Evolutionary conservation across 768 basidiomycete species (phyloP), one percentile per base, ranked within the genome.

Genomic region (Cystobasidium ongulense): DNA sequence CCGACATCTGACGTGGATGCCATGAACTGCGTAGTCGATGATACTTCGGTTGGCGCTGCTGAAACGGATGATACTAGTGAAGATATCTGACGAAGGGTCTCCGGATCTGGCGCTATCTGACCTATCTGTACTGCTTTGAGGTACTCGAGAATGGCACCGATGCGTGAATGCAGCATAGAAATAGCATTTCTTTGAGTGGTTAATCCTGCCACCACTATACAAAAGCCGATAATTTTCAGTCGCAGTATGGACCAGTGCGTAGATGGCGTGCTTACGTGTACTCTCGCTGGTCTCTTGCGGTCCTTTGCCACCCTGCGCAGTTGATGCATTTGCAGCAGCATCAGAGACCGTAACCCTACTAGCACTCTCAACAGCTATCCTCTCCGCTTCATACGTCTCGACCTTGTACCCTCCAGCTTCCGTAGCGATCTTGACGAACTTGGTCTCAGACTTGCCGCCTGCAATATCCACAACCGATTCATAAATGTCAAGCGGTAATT

Each of bases 321-420:
- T 13, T 33, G 33, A 41, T 31, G 35, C 25, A 15, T 27, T 43
- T 1, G 39, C 43, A 5, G 50, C 53, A 8, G 89, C 33, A 87
- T 90, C 39, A 65, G 78, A 33, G 70, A 76, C 31, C 61, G 91
- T 90, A 10, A 90, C 90, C 80, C 88, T 87, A 41, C 72, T 71
- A 17, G 77, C 29, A 91, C 92, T 95, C 80, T 98, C 95, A 0
- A 99, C 96, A 5, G 96, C 96, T 75, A 99, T 97, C 43, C 96
- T 88, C 80, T 99, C 96, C 18, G 96, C 96, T 82, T 99, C 96
- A 38, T 95, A 96, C 0, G 95, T 97, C 81, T 97, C 95, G 21
- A 99, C 89, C 63, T 86, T 88, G 82, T 88, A 98, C 1, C 65
- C 73, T 38, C 53, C 52, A 43, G 52, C 68, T 21, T 71, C 68